Percentiles rank a stretch among this genome's conserved stretches.
Evolutionary conservation across 2,329 filamentous ascomycete species (phyloP).

Genomic region (Claviceps sorghi): DNA sequence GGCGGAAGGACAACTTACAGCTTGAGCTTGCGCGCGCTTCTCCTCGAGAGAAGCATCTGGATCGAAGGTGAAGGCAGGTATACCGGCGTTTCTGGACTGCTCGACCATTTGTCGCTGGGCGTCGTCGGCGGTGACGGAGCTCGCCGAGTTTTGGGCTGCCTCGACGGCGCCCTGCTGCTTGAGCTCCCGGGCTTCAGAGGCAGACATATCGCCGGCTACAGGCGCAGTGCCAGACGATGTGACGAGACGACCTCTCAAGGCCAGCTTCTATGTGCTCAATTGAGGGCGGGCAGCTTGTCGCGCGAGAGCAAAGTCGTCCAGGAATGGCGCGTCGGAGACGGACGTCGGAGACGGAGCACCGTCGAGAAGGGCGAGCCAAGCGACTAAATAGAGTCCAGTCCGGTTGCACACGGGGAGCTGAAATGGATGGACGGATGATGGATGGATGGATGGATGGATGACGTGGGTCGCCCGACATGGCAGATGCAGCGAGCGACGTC

Average conservation of each 20-base stretch:
- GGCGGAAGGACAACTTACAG: slow-evolving; percentile 38
- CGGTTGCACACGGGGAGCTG: background rate
- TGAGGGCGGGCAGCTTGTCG: slow-evolving; percentile 1
- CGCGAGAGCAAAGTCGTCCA: slow-evolving; percentile 6
- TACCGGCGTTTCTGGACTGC: slow-evolving; percentile 65
- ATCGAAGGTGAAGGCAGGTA: slow-evolving; percentile 71
- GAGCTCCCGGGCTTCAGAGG: slow-evolving; percentile 40
- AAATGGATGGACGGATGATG: background rate
- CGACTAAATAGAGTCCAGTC: background rate
- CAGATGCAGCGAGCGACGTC: background rate
- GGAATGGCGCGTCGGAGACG: slow-evolving; percentile 3
- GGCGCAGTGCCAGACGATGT: slow-evolving; percentile 3
- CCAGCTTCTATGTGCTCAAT: slow-evolving; percentile 4
- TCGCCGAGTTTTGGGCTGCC: slow-evolving; percentile 58
- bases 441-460: background rate
- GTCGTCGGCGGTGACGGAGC: slow-evolving; percentile 50
- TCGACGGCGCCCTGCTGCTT: slow-evolving; percentile 71
- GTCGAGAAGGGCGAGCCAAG: background rate
- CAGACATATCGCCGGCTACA: slow-evolving; percentile 17
- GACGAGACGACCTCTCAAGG: background rate
- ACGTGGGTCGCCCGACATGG: background rate
- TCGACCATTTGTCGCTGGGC: slow-evolving; percentile 61
- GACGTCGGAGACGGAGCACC: background rate
- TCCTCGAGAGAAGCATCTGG: slow-evolving; percentile 70
- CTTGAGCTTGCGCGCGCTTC: slow-evolving; percentile 66